phyloP scores from a whole-genome alignment of 2,329 filamentous ascomycete genomes.

The Exserohilum turcica region DNA sequence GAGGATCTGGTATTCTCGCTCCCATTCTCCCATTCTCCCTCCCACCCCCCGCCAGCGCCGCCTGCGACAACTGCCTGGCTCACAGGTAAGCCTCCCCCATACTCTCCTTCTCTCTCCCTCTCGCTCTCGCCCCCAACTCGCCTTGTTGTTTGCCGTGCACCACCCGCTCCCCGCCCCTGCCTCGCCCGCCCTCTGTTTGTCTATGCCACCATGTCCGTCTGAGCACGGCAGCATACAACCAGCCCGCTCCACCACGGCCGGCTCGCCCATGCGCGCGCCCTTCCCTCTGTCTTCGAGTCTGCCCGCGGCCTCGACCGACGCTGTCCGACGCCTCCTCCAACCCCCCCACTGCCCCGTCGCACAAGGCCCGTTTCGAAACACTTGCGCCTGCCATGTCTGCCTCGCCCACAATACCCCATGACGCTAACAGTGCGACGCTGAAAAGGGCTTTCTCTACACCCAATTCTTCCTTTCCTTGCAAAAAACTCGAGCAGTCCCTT shows the following conservation, averaged over 20 bases:
- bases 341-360: conserved; percentile 8
- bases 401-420: conserved; percentile 27
- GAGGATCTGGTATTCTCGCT: conserved; percentile 53
- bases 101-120: conserved; percentile 21
- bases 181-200: conserved; percentile 3
- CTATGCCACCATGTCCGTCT: conserved; percentile 9
- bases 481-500: conserved; percentile 31
- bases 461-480: conserved; percentile 44
- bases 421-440: conserved; percentile 44
- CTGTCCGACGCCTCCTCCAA: conserved; percentile 6
- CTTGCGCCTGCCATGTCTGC: conserved; percentile 31
- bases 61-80: conserved; percentile 16
- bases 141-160: too few species aligned
- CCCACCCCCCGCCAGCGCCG: conserved; percentile 19
- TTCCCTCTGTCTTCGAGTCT: conserved; percentile 12
- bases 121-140: neutral
- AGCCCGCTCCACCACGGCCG: conserved; percentile 14
- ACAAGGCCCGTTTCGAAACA: conserved; percentile 13
- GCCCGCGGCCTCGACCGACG: conserved; percentile 1
- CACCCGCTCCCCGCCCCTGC: neutral
- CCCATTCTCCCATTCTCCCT: conserved; percentile 32
- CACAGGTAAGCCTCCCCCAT: conserved; percentile 40
- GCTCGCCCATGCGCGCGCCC: conserved; percentile 14
- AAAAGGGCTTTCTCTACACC: conserved; percentile 44
- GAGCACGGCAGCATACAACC: conserved; percentile 9